Conservation (phyloP, 805 yeast species). For the Wickerhamomyces tratensis region DNA sequence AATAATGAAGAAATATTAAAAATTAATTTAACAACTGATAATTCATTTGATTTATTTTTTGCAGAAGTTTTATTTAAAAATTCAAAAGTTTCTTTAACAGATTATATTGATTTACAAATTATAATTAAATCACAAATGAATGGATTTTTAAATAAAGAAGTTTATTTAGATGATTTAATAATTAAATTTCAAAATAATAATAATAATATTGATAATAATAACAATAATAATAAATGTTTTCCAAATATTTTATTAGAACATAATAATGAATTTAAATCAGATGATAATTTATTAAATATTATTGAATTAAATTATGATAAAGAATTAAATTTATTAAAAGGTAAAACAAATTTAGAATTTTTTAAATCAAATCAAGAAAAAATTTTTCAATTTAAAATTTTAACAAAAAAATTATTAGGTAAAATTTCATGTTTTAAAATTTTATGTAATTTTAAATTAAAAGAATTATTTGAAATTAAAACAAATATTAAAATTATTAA, state of each 20-base stretch:
- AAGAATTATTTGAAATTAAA: slow-evolving; percentile 11
- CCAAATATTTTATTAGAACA: slow-evolving; percentile 9
- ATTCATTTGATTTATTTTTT: slow-evolving; percentile 16
- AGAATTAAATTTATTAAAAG: slow-evolving; percentile 1
- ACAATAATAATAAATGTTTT: slow-evolving; percentile 2
- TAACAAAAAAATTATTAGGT: slow-evolving; percentile 11
- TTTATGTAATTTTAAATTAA: slow-evolving; percentile 5
- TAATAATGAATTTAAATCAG: background rate
- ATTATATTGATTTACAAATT: slow-evolving; percentile 21
- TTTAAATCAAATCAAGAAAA: slow-evolving; percentile 4
- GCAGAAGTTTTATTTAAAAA: slow-evolving; percentile 14
- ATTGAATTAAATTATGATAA: slow-evolving; percentile 3
- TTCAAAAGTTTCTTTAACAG: slow-evolving; percentile 9
- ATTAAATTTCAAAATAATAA: slow-evolving; percentile 8
- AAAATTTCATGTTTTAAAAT: slow-evolving; percentile 6
- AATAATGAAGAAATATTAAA: slow-evolving; percentile 1
- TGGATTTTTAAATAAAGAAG: slow-evolving; percentile 2
- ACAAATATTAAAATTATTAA: slow-evolving; percentile 8
- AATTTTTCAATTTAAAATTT: slow-evolving; percentile 9
- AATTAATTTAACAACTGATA: slow-evolving; percentile 16
- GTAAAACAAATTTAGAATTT: slow-evolving; percentile 8
- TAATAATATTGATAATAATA: background rate
- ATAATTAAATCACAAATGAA: slow-evolving; percentile 19
- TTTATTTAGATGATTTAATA: slow-evolving; percentile 4
- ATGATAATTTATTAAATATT: background rate